phyloP scores from a whole-genome alignment of 2,329 filamentous ascomycete genomes.

The Xylaria sp. region DNA sequence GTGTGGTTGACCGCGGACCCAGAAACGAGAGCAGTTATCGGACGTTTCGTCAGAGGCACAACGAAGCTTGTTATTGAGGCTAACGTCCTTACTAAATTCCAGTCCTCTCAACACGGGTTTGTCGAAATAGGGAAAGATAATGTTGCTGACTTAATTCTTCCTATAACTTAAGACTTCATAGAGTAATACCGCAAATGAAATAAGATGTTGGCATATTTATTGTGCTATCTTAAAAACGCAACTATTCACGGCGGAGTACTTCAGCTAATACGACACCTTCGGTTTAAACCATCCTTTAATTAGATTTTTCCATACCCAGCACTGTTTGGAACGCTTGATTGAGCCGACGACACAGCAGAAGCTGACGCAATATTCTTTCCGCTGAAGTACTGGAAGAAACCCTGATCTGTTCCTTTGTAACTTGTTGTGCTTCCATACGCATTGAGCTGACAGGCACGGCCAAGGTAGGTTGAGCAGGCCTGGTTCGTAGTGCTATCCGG shows the following conservation, averaged over 20 bases:
- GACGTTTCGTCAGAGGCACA: background rate
- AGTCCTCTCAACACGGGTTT: background rate
- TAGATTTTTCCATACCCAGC: constrained; percentile 31
- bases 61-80: background rate
- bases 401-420: constrained; percentile 55
- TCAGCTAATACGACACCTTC: background rate
- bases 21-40: background rate
- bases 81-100: background rate
- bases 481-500: constrained; percentile 24
- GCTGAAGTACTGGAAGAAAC: constrained; percentile 61
- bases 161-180: background rate
- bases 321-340: constrained; percentile 26
- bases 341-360: constrained; percentile 48
- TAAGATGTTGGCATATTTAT: background rate
- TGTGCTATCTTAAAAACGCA: background rate
- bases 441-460: constrained; percentile 62
- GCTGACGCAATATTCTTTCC: constrained; percentile 62
- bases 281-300: background rate
- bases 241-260: background rate
- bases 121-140: background rate
- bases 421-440: constrained; percentile 55
- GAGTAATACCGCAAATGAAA: background rate
- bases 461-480: constrained; percentile 50
- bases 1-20: background rate
- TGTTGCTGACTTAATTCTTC: background rate